Evolutionary conservation across 2,329 filamentous ascomycete genomes (phyloP), one percentile per base, ranked within the genome.

Genomic region (Elsinoe fawcettii): DNA sequence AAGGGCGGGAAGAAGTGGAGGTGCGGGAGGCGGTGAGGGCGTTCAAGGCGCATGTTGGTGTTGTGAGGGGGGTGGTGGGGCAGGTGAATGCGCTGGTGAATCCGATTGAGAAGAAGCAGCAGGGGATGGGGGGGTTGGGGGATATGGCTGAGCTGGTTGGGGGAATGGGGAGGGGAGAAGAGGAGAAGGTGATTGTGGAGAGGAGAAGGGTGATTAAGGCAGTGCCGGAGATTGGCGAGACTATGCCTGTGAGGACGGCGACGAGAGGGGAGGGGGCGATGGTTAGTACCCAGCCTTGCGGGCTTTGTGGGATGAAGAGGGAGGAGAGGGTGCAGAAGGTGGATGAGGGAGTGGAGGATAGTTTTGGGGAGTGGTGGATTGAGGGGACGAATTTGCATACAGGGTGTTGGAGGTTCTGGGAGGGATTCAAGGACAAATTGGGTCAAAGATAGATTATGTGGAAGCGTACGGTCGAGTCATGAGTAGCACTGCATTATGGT

Each of bases 311-410:
- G 0, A 72, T 97, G 62, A 93, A 88, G 73, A 78, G 92, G 62
- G 90, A 96, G 39, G 92, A 97, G 73, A 80, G 92, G 51, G 77
- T 96, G 9, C 71, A 75, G 18, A 89, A 85, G 66, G 80, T 93
- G 32, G 90, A 95, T 66, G 75, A 84, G 55, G 79, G 85, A 23
- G 83, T 95, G 7, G 85, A 92, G 65, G 92, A 97, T 70, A 90
- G 87, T 69, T 96, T 96, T 75, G 90, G 90, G 11, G 92, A 97
- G 74, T 97, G 90, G 89, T 97, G 92, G 92, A 77, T 87, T 41
- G 90, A 96, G 46, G 86, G 74, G 39, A 67, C 72, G 57, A 74
- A 71, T 56, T 77, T 78, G 75, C 76, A 72, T 61, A 51, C 64
- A 16, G 56, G 82, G 18, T 97, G 92, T 72, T 82, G 82, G 68